A percentile compares a stretch with the other conserved stretches of the same genome.
Conservation (phyloP, 2,329 filamentous ascomycete genomes). For the Phialophora macrospora region DNA sequence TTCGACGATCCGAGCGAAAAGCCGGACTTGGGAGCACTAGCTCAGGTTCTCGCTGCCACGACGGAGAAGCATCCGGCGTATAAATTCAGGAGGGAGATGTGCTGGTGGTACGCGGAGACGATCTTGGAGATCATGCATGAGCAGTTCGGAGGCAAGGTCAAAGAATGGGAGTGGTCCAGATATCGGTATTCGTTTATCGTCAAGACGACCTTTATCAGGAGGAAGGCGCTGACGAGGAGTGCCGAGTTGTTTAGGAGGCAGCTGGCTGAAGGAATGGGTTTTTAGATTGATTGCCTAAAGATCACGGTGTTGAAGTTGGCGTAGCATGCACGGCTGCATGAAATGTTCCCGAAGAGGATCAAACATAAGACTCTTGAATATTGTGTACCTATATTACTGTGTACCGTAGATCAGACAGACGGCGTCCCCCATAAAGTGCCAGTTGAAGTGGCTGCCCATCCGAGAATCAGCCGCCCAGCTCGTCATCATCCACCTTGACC, state of each 20-base stretch:
- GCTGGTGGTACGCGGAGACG: conserved; percentile 38
- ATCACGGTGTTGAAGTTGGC: background rate
- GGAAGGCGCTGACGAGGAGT: conserved; percentile 24
- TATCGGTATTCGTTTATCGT: conserved; percentile 37
- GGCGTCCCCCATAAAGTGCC: no score
- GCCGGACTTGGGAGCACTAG: conserved; percentile 25
- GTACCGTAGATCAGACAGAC: no score
- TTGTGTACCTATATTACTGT: no score
- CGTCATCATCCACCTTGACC: conserved; percentile 14
- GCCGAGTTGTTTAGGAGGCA: conserved; percentile 31
- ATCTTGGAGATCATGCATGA: conserved; percentile 28
- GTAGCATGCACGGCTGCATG: background rate
- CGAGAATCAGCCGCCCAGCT: conserved; percentile 30
- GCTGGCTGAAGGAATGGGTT: conserved; percentile 29
- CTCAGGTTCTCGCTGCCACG: conserved; percentile 26
- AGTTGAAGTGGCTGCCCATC: conserved; percentile 17
- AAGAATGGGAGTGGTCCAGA: conserved; percentile 35
- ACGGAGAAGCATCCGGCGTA: conserved; percentile 28
- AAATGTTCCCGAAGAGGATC: background rate
- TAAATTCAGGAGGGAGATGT: conserved; percentile 33
- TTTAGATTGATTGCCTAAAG: conserved; percentile 14
- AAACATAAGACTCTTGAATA: background rate
- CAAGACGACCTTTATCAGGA: conserved; percentile 29
- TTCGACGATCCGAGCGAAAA: conserved; percentile 20
- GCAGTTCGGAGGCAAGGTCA: conserved; percentile 27